These are phyloP conservation scores for Hibiscus syriacus DNA, from an alignment of 345 rosid species.

Conservation along the genomic window DNA sequence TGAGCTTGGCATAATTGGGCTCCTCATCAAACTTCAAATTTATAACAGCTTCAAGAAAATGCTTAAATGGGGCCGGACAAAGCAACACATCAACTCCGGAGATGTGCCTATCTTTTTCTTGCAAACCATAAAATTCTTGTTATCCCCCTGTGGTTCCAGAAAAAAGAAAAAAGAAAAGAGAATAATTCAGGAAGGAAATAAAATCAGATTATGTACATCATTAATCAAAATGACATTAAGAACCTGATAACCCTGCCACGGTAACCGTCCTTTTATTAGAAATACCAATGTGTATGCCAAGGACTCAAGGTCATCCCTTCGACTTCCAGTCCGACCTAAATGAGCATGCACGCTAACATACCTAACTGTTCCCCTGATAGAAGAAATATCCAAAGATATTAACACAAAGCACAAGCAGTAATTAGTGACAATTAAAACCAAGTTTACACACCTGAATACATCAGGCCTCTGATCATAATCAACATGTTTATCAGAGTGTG, in stretches of 20 bases:
- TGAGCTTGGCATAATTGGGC: no score
- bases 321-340: constrained; percentile 85
- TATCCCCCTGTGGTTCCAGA: no score
- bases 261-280: constrained; percentile 84
- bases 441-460: no score
- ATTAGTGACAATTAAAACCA: neutral
- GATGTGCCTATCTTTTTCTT: constrained; percentile 93
- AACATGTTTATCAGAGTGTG: constrained; percentile 71
- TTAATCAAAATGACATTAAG: neutral
- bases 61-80: constrained; percentile 74
- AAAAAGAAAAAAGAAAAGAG: no score
- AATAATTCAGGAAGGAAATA: no score
- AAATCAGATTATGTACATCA: no score
- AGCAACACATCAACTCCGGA: constrained; percentile 82
- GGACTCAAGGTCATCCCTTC: no score
- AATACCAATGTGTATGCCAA: no score
- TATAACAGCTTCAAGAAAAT: constrained; percentile 64
- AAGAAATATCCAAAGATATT: constrained; percentile 13
- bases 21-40: no score
- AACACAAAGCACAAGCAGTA: neutral
- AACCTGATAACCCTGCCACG: constrained; percentile 97
- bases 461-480: no score
- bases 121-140: constrained; percentile 90
- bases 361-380: no score
- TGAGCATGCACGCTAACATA: constrained; percentile 97